These are phyloP conservation scores for Leishmania tropica DNA, from an alignment of 208 protist species.

Conservation along the genomic window DNA sequence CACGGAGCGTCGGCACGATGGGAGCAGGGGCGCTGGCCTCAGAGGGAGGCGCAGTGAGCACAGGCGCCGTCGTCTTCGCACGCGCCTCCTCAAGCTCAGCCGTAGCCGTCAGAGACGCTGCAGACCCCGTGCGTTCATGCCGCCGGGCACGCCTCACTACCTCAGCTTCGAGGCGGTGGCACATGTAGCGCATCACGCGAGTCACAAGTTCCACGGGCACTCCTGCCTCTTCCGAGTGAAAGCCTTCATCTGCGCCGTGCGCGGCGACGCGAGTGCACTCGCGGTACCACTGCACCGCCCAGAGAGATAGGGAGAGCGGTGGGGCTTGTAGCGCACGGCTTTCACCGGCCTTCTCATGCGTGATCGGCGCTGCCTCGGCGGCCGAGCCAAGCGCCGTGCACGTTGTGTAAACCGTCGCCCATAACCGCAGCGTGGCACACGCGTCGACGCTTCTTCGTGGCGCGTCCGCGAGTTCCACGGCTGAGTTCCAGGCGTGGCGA, in stretches of 20 bases:
- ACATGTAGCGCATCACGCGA: conserved; percentile 22
- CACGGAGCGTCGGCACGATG: conserved; percentile 5
- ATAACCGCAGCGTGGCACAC: conserved; percentile 6
- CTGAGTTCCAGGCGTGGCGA: conserved; percentile 14
- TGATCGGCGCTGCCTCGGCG: not conserved
- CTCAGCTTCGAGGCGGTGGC: conserved; percentile 19
- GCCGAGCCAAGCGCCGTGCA: not conserved
- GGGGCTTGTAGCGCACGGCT: not conserved
- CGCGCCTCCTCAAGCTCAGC: not conserved
- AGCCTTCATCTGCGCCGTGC: conserved; percentile 36
- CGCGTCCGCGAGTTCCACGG: not conserved
- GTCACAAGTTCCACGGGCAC: conserved; percentile 22
- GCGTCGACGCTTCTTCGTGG: not conserved
- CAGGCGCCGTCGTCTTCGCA: not conserved
- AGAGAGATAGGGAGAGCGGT: not conserved
- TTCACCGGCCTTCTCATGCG: not conserved
- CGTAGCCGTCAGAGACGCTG: not conserved
- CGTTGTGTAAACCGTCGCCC: conserved; percentile 1
- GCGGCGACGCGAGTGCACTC: conserved; percentile 32
- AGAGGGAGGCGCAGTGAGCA: not conserved
- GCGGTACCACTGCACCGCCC: conserved; percentile 20
- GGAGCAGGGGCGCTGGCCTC: not conserved
- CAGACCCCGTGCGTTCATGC: not conserved
- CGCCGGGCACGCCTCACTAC: not conserved
- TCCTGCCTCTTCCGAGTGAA: conserved; percentile 20